phyloP scores from a whole-genome alignment of 257 asterid species.

The Jacaranda mimosifolia region DNA sequence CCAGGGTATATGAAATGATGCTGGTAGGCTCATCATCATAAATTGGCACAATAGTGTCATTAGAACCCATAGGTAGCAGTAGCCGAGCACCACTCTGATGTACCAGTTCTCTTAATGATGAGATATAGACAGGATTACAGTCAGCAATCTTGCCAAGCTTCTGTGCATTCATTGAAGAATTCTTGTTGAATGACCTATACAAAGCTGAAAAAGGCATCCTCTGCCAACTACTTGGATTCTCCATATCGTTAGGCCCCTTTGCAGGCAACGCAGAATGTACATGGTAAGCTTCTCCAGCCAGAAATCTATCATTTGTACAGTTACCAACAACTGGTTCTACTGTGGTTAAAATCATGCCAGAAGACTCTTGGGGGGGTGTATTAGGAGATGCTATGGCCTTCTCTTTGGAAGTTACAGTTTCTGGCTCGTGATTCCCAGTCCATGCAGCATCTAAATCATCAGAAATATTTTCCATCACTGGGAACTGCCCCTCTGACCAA shows the following conservation, averaged over 20 bases:
- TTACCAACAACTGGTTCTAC: slow-evolving; percentile 39
- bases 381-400: slow-evolving; percentile 40
- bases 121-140: slow-evolving; percentile 62
- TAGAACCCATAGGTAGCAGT: slow-evolving; percentile 59
- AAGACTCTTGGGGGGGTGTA: slow-evolving; percentile 36
- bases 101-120: slow-evolving; percentile 61
- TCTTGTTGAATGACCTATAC: slow-evolving; percentile 50
- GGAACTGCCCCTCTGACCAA: slow-evolving; percentile 70
- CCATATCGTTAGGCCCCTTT: slow-evolving; percentile 46
- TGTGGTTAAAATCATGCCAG: slow-evolving; percentile 33
- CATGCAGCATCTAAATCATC: slow-evolving; percentile 65
- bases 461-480: slow-evolving; percentile 55
- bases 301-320: slow-evolving; percentile 35
- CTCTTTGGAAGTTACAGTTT: slow-evolving; percentile 32
- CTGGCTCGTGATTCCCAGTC: slow-evolving; percentile 61
- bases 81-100: slow-evolving; percentile 65
- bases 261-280: slow-evolving; percentile 41
- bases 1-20: slow-evolving; percentile 66
- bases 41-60: slow-evolving; percentile 64
- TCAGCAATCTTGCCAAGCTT: slow-evolving; percentile 54
- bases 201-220: slow-evolving; percentile 52
- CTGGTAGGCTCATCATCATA: slow-evolving; percentile 89
- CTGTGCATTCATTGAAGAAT: slow-evolving; percentile 42
- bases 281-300: slow-evolving; percentile 37
- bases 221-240: slow-evolving; percentile 60